Evolutionary conservation across 345 rosid species (phyloP).

Genomic region (Rhizophora mangle): DNA sequence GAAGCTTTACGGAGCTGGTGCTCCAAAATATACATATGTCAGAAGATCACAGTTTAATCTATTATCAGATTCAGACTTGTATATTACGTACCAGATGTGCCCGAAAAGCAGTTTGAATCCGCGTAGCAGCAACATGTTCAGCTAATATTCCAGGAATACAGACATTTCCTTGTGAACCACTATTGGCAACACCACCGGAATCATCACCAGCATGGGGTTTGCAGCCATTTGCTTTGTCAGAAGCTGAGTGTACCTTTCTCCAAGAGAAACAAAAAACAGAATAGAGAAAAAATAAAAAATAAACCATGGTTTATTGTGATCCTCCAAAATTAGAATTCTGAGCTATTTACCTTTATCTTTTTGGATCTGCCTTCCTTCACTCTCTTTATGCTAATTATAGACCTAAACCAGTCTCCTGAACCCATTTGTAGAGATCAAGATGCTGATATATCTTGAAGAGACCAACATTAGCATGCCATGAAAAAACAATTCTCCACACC

Average conservation of each 20-base stretch:
- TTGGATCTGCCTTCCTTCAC: slow-evolving; percentile 39
- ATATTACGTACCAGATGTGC: slow-evolving; percentile 38
- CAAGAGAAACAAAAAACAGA: not conserved
- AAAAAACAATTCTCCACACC: not conserved
- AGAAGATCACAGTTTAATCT: not conserved
- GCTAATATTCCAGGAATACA: slow-evolving; percentile 8
- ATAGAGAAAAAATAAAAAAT: not conserved
- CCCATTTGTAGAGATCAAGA: slow-evolving; percentile 40
- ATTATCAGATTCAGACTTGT: not conserved
- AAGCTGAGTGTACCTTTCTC: slow-evolving; percentile 38
- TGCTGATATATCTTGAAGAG: slow-evolving; percentile 4
- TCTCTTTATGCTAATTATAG: slow-evolving; percentile 36
- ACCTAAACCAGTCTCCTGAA: slow-evolving; percentile 54
- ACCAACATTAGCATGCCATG: slow-evolving; percentile 10
- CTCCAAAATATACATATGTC: not conserved
- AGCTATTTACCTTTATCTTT: slow-evolving; percentile 41
- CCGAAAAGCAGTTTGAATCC: slow-evolving; percentile 68
- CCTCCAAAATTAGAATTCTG: not conserved
- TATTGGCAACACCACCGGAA: slow-evolving; percentile 17
- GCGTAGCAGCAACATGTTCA: slow-evolving; percentile 43
- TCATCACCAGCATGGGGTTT: slow-evolving; percentile 19
- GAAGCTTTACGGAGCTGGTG: not conserved
- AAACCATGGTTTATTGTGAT: not conserved
- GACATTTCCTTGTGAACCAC: slow-evolving; percentile 5
- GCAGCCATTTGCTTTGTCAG: slow-evolving; percentile 39